phyloP scores from a whole-genome alignment of 2,329 filamentous ascomycete species.

The Fusarium sp. region DNA sequence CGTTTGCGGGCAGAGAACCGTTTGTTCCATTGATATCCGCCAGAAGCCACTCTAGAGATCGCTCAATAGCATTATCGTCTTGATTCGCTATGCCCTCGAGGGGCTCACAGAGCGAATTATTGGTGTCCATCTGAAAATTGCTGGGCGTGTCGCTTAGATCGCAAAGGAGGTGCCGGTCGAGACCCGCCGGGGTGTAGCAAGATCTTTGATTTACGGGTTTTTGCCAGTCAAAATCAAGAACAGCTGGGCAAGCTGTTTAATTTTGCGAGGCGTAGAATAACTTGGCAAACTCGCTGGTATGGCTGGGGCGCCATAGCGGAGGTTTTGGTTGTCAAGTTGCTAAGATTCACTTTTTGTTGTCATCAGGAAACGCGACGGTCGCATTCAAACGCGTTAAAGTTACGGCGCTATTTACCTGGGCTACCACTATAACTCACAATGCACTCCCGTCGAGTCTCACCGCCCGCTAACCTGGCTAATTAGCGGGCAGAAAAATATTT shows the following conservation, averaged over 20 bases:
- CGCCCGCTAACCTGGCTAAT: slow-evolving; percentile 21
- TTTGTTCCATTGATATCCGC: slow-evolving; percentile 9
- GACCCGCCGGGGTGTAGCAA: slow-evolving; percentile 4
- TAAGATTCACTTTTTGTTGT: slow-evolving; percentile 21
- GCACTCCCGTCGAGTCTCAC: slow-evolving; percentile 30
- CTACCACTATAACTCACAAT: not conserved
- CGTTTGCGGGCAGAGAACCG: not conserved
- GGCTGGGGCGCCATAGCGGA: slow-evolving; percentile 9
- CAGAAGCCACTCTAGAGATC: slow-evolving; percentile 17
- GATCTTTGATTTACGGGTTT: not conserved
- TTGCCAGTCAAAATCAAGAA: not conserved
- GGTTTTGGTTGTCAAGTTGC: slow-evolving; percentile 2
- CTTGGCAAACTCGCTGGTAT: not conserved
- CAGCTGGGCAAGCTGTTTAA: not conserved
- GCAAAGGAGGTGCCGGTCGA: not conserved
- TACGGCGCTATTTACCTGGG: slow-evolving; percentile 29
- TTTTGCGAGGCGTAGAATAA: not conserved
- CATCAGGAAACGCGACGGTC: slow-evolving; percentile 37
- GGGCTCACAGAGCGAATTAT: slow-evolving; percentile 20
- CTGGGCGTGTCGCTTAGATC: slow-evolving; percentile 9
- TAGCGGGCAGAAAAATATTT: slow-evolving; percentile 50
- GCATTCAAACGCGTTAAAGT: slow-evolving; percentile 37
- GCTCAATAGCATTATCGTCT: slow-evolving; percentile 16
- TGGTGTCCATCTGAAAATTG: slow-evolving; percentile 32
- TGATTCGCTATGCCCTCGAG: not conserved